Evolutionary conservation across 495 filamentous ascomycete species (phyloP).

Genomic region (Cladorrhinum samala): DNA sequence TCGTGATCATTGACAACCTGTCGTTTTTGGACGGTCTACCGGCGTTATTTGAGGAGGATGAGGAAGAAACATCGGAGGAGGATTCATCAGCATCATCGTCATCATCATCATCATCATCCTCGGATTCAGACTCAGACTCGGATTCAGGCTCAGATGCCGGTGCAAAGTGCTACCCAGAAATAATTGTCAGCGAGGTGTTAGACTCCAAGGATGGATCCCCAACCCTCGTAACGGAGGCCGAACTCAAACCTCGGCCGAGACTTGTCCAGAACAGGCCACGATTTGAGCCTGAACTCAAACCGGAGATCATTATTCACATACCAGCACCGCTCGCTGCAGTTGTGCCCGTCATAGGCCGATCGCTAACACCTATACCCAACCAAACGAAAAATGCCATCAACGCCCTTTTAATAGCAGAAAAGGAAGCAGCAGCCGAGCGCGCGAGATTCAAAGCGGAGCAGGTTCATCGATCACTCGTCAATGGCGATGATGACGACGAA

Average conservation of each 20-base stretch:
- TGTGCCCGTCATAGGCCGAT: too few species aligned
- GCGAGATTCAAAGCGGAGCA: background rate
- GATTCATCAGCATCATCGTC: too few species aligned
- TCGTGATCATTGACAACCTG: conserved; percentile 10
- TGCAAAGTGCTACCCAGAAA: background rate
- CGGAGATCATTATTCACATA: too few species aligned
- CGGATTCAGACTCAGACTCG: conserved; percentile 6
- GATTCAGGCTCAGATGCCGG: conserved; percentile 7
- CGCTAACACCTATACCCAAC: background rate
- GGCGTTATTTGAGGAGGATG: conserved; percentile 14
- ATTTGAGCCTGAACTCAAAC: too few species aligned
- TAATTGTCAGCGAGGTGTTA: background rate
- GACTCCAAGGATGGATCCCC: background rate
- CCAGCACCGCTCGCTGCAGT: too few species aligned
- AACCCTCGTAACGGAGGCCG: background rate
- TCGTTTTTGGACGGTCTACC: conserved; percentile 4
- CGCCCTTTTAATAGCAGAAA: background rate
- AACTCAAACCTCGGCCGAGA: background rate
- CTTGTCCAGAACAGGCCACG: background rate
- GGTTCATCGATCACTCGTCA: background rate
- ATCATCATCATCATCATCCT: too few species aligned
- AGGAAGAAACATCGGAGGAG: conserved; percentile 9
- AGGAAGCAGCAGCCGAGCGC: conserved; percentile 1
- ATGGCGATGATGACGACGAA: too few species aligned
- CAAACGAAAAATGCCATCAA: background rate